Evolutionary conservation across 2,329 filamentous ascomycete species (phyloP).

Genomic region (Lachnellula hyalina): DNA sequence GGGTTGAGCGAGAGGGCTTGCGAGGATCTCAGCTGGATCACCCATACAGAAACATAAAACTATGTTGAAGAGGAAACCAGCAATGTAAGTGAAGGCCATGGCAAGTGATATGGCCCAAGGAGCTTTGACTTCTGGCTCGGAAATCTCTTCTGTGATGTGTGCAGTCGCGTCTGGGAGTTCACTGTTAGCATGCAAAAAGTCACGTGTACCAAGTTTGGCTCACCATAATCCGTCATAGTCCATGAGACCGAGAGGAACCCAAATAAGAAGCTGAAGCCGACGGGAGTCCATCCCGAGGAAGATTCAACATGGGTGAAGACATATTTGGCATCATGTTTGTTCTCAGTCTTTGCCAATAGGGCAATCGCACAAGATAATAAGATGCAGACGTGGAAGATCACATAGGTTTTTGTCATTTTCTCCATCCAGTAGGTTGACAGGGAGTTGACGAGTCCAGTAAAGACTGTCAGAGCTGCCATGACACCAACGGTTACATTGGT

Average conservation of each 20-base stretch:
- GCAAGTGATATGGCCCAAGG: conserved; percentile 52
- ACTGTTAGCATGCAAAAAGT: background rate
- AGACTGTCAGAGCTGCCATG: conserved; percentile 48
- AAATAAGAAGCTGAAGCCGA: conserved; percentile 53
- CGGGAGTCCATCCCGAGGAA: conserved; percentile 47
- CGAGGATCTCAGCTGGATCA: conserved; percentile 42
- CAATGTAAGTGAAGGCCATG: conserved; percentile 50
- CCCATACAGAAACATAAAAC: conserved; percentile 54
- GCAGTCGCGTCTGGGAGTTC: conserved; percentile 32
- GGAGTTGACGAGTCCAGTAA: conserved; percentile 49
- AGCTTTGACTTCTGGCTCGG: conserved; percentile 44
- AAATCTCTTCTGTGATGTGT: conserved; percentile 46
- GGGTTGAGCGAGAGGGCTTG: conserved; percentile 45
- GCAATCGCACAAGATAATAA: conserved; percentile 47
- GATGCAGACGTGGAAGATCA: conserved; percentile 50
- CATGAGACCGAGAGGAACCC: conserved; percentile 55
- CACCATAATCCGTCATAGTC: conserved; percentile 55
- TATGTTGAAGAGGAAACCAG: conserved; percentile 53
- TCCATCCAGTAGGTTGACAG: conserved; percentile 54
- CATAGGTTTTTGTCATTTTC: conserved; percentile 52
- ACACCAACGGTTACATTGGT: conserved; percentile 45
- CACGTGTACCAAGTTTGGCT: conserved; percentile 1
- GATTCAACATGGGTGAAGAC: conserved; percentile 50
- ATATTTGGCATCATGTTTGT: conserved; percentile 47
- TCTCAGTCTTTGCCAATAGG: conserved; percentile 43